phyloP scores from a whole-genome alignment of 495 filamentous ascomycete genomes.

The Penicillium turbatum region DNA sequence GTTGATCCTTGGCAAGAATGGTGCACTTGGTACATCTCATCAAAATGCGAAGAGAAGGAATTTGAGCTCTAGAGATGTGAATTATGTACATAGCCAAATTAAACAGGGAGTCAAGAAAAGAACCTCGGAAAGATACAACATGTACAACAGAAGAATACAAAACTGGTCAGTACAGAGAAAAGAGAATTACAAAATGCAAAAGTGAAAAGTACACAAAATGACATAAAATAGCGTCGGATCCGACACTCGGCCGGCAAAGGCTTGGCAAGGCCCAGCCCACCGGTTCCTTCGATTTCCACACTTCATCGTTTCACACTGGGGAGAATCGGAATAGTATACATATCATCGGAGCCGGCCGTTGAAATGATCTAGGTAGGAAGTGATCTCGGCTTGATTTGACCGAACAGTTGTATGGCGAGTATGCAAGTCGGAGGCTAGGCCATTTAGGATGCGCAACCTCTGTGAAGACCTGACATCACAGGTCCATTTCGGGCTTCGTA shows the following conservation, averaged over 20 bases:
- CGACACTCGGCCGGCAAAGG: slow-evolving; percentile 31
- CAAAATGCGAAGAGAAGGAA: no score
- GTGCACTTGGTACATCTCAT: no score
- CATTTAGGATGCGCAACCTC: background rate
- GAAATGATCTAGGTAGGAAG: slow-evolving; percentile 23
- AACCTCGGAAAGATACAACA: no score
- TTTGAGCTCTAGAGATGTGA: no score
- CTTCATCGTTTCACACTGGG: slow-evolving; percentile 18
- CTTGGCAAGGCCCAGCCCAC: slow-evolving; percentile 16
- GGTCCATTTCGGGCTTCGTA: slow-evolving; percentile 16
- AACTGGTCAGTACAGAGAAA: no score
- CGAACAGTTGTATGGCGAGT: slow-evolving; percentile 12
- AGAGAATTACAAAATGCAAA: background rate
- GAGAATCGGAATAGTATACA: slow-evolving; percentile 9
- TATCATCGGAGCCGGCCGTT: slow-evolving; percentile 34
- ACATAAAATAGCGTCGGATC: slow-evolving; percentile 18
- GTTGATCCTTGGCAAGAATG: no score
- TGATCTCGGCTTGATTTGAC: slow-evolving; percentile 31
- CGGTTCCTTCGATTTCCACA: slow-evolving; percentile 8
- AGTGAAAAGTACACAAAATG: background rate
- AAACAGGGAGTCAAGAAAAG: no score
- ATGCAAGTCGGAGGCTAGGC: background rate
- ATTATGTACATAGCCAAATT: no score
- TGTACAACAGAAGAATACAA: no score
- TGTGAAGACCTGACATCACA: slow-evolving; percentile 19